Evolutionary conservation across 2,329 filamentous ascomycete species (phyloP), one percentile per base, ranked within the genome.

Genomic region (Ophiostoma angusticollis): DNA sequence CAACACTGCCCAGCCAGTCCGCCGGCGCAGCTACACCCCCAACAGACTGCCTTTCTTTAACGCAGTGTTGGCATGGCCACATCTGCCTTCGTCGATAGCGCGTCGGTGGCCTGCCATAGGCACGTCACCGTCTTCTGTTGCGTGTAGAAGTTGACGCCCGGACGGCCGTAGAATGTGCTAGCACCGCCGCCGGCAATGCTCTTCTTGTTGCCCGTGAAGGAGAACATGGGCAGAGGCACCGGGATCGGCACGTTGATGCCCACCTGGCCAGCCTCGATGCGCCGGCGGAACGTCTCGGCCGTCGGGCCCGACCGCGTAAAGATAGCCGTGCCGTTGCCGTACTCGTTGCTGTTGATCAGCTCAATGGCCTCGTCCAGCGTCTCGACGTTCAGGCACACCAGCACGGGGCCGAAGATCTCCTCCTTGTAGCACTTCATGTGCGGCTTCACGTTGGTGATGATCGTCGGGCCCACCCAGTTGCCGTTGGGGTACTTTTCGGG

Each of bases 81-180:
- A 52, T 79, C 76, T 13, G 87, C 87, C 72, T 87, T 89, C 49
- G 78, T 82, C 40, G 77, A 79, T 35, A 91, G 72, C 1, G 85
- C 87, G 63, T 95, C 87, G 54, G 87, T 78, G 45, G 73, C 77
- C 54, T 77, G 76, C 91, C 91, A 98, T 57, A 93, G 64, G 49
- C 84, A 80, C 38, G 91, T 98, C 35, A 98, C 91, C 3, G 91
- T 98, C 82, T 98, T 96, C 56, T 83, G 74, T 65, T 96, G 91
- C 3, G 91, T 98, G 62, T 93, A 96, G 58, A 98, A 98, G 56
- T 83, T 79, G 57, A 98, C 63, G 18, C 89, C 91, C 1, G 86
- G 84, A 61, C 84, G 82, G 49, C 91, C 91, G 62, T 98, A 98
- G 59, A 98, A 96, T 13, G 86, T 93, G 64, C 75, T 93, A 27